A percentile compares a stretch with the other conserved stretches of the same genome.
Conservation (phyloP, 2,329 filamentous ascomycete species). For the Beauveria sp. region DNA sequence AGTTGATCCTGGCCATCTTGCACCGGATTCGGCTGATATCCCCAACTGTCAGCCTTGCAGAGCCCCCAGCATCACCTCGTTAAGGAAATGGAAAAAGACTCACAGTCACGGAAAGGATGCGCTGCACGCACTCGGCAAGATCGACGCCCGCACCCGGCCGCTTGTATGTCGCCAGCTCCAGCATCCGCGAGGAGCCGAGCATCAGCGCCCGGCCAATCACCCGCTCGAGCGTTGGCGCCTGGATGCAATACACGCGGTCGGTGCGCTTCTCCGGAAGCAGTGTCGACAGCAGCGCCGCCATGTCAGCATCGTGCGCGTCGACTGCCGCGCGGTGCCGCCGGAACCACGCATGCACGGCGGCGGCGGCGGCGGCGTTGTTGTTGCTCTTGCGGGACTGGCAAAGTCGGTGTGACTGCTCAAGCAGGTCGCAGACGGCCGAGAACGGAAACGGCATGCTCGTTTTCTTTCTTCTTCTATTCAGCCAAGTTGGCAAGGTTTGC, state of each 20-base stretch:
- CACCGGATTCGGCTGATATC: conserved; percentile 35
- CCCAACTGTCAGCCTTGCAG: background rate
- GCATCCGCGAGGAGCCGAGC: conserved; percentile 53
- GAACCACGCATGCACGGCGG: conserved; percentile 60
- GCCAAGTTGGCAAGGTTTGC: too few relatives aligned
- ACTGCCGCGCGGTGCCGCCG: conserved; percentile 49
- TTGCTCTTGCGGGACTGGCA: conserved; percentile 25
- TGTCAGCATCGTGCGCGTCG: conserved; percentile 46
- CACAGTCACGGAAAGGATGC: conserved; percentile 54
- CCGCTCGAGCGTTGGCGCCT: conserved; percentile 52
- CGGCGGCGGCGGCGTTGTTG: background rate
- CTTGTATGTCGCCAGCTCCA: conserved; percentile 56
- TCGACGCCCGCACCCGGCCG: conserved; percentile 52
- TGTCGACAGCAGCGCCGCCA: conserved; percentile 62
- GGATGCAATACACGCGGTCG: conserved; percentile 70
- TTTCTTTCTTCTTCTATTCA: too few relatives aligned
- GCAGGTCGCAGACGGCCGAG: conserved; percentile 62
- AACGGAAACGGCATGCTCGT: conserved; percentile 49
- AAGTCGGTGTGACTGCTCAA: conserved; percentile 56
- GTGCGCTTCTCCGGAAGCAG: conserved; percentile 68
- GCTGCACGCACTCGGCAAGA: conserved; percentile 63
- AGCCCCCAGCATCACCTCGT: background rate
- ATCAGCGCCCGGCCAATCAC: conserved; percentile 61
- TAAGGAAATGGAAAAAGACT: conserved; percentile 15
- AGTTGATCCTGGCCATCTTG: conserved; percentile 22